These are phyloP conservation scores for Boletus smithii DNA, from an alignment of 1,284 basidiomycete genomes.

Conservation along the genomic window DNA sequence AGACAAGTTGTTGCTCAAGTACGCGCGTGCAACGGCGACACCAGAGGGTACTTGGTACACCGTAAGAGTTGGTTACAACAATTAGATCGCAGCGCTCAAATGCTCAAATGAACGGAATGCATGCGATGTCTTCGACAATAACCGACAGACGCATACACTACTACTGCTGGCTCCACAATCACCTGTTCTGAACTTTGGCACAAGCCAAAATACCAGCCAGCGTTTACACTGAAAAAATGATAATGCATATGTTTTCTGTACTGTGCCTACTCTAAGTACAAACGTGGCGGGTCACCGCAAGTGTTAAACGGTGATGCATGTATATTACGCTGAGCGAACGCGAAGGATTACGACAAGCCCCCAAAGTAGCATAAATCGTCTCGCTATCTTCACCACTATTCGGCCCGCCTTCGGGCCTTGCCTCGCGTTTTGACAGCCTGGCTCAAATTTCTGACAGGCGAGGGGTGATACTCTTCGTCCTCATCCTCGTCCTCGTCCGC, in stretches of 20 bases:
- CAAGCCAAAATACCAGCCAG: no score
- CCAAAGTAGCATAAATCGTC: not conserved
- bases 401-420: slow-evolving; percentile 20
- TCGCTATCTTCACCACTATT: no score
- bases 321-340: no score
- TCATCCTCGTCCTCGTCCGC: slow-evolving; percentile 28
- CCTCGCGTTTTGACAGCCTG: slow-evolving; percentile 39
- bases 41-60: slow-evolving; percentile 69
- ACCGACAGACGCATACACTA: no score
- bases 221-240: no score
- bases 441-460: slow-evolving; percentile 37
- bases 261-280: not conserved
- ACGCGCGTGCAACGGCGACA: slow-evolving; percentile 74
- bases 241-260: no score
- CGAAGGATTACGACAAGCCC: not conserved
- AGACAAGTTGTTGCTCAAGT: slow-evolving; percentile 83
- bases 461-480: slow-evolving; percentile 48
- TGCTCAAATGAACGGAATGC: no score
- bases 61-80: slow-evolving; percentile 52
- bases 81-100: slow-evolving; percentile 10
- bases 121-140: no score
- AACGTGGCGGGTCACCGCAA: no score
- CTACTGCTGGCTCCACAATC: no score
- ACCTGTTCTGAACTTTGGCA: no score
- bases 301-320: no score